A percentile compares a stretch with the other conserved stretches of the same genome.
These are phyloP conservation scores for Ophiocordyceps camponoti-leonardi DNA, from an alignment of 2,329 filamentous ascomycete species.

Conservation along the genomic window DNA sequence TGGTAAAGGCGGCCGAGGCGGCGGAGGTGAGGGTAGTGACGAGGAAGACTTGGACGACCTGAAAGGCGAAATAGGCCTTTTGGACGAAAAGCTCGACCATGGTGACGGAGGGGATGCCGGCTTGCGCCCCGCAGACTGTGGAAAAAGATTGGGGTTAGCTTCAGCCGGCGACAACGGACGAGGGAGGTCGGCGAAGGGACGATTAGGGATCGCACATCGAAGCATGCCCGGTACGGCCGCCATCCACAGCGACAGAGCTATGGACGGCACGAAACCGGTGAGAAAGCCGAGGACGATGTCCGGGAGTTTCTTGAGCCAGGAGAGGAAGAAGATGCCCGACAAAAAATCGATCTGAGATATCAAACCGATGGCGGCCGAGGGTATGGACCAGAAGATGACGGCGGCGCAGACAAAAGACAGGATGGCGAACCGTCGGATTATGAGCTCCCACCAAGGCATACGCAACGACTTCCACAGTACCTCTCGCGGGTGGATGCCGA, in stretches of 20 bases:
- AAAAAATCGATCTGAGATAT: constrained; percentile 73
- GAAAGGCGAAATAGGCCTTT: constrained; percentile 81
- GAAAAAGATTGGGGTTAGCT: constrained; percentile 3
- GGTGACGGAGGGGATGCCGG: constrained; percentile 65
- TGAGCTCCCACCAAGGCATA: constrained; percentile 73
- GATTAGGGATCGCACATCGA: constrained; percentile 24
- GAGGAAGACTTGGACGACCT: constrained; percentile 83
- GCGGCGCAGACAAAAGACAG: constrained; percentile 57
- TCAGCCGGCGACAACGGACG: not conserved
- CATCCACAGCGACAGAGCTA: constrained; percentile 71
- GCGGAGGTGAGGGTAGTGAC: constrained; percentile 71
- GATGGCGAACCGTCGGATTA: constrained; percentile 53
- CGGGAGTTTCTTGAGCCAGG: constrained; percentile 58
- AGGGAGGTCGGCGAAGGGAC: not conserved
- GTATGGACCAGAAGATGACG: constrained; percentile 73
- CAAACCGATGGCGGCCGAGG: constrained; percentile 62
- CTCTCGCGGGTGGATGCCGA: constrained; percentile 67
- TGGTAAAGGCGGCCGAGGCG: constrained; percentile 49
- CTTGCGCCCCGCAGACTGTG: constrained; percentile 54
- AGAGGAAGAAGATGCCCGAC: constrained; percentile 50
- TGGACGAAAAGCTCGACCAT: constrained; percentile 79
- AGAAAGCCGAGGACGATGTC: constrained; percentile 60
- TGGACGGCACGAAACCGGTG: constrained; percentile 65
- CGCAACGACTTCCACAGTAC: constrained; percentile 76
- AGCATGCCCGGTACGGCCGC: constrained; percentile 71